Evolutionary conservation across 2,329 filamentous ascomycete genomes (phyloP).

Genomic region (Botrytis deweyae): DNA sequence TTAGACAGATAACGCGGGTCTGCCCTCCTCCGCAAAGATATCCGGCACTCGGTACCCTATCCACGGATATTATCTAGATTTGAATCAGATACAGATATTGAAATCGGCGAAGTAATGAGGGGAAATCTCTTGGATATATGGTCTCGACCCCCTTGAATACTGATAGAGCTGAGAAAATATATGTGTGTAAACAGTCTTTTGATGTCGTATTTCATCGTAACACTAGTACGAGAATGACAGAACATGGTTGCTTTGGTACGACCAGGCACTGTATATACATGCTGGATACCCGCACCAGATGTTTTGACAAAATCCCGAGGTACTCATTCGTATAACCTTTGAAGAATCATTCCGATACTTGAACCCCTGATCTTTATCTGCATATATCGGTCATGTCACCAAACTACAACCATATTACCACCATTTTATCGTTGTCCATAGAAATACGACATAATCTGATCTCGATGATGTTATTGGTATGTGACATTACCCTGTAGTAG

Average conservation of each 20-base stretch:
- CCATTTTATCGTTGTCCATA: neutral
- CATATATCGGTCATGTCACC: conserved; percentile 10
- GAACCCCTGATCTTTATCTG: conserved; percentile 2
- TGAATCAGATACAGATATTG: neutral
- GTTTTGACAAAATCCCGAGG: neutral
- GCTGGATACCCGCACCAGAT: neutral
- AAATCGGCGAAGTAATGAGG: conserved; percentile 4
- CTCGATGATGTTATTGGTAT: neutral
- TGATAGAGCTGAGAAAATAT: neutral
- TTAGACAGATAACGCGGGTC: neutral
- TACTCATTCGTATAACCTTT: neutral
- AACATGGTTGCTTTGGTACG: neutral
- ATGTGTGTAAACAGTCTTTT: neutral
- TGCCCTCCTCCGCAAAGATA: neutral
- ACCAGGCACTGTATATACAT: neutral
- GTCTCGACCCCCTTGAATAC: no score
- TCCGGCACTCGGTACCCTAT: no score
- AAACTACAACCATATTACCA: neutral
- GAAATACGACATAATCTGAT: conserved; percentile 9
- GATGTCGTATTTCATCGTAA: conserved; percentile 3
- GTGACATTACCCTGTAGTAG: neutral
- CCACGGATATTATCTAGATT: neutral
- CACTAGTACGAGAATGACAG: conserved; percentile 3
- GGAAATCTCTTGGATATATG: neutral
- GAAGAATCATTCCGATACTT: neutral